Conservation (phyloP, 352 stramenopile species). For the Globisporangium barbulae region DNA sequence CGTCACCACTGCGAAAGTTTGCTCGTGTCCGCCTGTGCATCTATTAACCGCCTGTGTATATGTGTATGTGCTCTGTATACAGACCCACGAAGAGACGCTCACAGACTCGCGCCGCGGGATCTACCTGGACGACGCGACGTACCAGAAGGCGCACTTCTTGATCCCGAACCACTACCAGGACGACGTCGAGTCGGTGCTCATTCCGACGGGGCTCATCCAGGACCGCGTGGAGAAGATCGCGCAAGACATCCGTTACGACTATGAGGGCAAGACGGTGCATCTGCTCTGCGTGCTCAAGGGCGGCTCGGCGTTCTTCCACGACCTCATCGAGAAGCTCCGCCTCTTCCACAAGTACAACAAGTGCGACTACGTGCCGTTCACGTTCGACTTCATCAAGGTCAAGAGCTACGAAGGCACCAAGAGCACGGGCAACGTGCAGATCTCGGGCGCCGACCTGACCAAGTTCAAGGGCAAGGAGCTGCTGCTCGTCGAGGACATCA, state of each 20-base stretch:
- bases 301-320: constrained; percentile 87
- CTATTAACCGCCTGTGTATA: not conserved
- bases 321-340: constrained; percentile 80
- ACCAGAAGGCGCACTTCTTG: constrained; percentile 76
- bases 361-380: constrained; percentile 89
- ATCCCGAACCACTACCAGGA: constrained; percentile 81
- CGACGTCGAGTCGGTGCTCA: constrained; percentile 82
- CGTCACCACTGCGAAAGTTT: not conserved
- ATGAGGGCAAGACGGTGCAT: constrained; percentile 88
- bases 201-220: constrained; percentile 87
- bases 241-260: constrained; percentile 88
- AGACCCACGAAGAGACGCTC: constrained; percentile 12
- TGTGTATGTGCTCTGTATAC: not conserved
- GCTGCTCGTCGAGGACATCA: constrained; percentile 97
- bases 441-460: constrained; percentile 79
- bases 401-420: constrained; percentile 94
- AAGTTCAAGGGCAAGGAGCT: constrained; percentile 91
- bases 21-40: not conserved
- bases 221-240: constrained; percentile 92
- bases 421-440: constrained; percentile 90
- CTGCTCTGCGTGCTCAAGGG: constrained; percentile 92
- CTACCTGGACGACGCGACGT: constrained; percentile 54
- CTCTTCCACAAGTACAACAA: constrained; percentile 88
- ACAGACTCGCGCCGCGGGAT: constrained; percentile 46
- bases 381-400: constrained; percentile 93